Conservation (phyloP, 164 flowering plant species). For the Chimonanthus praecox region DNA sequence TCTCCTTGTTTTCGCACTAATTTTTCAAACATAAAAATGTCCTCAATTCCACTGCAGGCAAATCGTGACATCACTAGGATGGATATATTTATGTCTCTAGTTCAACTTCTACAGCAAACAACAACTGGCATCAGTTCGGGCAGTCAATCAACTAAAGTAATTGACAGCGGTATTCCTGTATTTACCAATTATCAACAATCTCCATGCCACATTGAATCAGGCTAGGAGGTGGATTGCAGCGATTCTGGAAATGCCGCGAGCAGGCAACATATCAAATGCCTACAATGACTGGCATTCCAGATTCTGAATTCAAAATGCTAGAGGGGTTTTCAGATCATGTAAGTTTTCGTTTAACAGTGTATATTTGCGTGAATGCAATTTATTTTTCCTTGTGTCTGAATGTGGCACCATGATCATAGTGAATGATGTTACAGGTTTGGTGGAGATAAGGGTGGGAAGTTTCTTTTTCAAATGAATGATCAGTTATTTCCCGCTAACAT, state of each 20-base stretch:
- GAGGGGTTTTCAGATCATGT: neutral
- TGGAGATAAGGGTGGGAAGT: neutral
- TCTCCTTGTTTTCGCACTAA: neutral
- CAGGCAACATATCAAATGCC: slow-evolving; percentile 2
- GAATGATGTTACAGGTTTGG: slow-evolving; percentile 2
- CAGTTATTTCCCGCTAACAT: neutral
- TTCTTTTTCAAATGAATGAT: neutral
- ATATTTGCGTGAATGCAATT: neutral
- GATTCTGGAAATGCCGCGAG: slow-evolving; percentile 11
- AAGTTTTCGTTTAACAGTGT: neutral
- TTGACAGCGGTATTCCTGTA: neutral
- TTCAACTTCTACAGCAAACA: slow-evolving; percentile 70
- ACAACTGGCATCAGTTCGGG: slow-evolving; percentile 15
- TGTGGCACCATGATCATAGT: neutral
- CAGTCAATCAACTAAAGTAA: neutral
- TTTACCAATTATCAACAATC: slow-evolving; percentile 2
- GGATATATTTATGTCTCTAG: slow-evolving; percentile 87
- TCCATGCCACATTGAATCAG: slow-evolving; percentile 9
- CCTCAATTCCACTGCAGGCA: slow-evolving; percentile 44
- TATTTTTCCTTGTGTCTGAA: neutral
- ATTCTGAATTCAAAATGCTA: neutral
- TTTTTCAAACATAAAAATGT: neutral
- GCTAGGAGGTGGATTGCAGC: neutral
- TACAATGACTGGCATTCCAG: slow-evolving; percentile 15
- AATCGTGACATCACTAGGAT: slow-evolving; percentile 83